Conservation (phyloP, 495 filamentous ascomycete genomes). For the Tuber umbilicatum region DNA sequence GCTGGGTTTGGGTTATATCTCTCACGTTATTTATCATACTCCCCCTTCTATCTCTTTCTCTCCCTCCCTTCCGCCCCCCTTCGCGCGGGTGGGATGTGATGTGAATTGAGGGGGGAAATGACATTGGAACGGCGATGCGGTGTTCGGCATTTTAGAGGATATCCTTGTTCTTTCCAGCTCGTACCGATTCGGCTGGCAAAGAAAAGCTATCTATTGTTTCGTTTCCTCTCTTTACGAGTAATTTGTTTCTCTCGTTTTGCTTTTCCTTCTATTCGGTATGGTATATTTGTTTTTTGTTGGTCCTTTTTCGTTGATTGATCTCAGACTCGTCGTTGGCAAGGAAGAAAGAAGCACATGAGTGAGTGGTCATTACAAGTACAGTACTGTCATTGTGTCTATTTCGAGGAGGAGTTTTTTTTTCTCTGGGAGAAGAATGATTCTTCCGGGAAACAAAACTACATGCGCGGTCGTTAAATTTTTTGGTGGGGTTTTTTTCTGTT, state of each 20-base stretch:
- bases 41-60: neutral
- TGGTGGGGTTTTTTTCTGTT: neutral
- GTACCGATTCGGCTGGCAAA: conserved; percentile 17
- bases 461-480: neutral
- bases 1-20: neutral
- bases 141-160: conserved; percentile 9
- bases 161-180: conserved; percentile 33
- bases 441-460: neutral
- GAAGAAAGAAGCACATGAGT: neutral
- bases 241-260: conserved; percentile 11
- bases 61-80: neutral
- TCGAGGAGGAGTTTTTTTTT: neutral
- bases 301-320: neutral
- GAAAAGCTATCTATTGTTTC: conserved; percentile 19
- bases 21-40: neutral
- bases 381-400: neutral
- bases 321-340: neutral
- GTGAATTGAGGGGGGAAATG: conserved; percentile 18
- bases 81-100: neutral
- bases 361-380: neutral
- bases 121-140: conserved; percentile 9
- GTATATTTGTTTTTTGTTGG: conserved; percentile 7
- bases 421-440: neutral
- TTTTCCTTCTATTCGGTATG: conserved; percentile 6
- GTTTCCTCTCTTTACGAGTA: conserved; percentile 16